Percentiles rank a stretch among this genome's conserved stretches.
Evolutionary conservation across 2,329 filamentous ascomycete genomes (phyloP).

Genomic region (Colletotrichum coccodes): DNA sequence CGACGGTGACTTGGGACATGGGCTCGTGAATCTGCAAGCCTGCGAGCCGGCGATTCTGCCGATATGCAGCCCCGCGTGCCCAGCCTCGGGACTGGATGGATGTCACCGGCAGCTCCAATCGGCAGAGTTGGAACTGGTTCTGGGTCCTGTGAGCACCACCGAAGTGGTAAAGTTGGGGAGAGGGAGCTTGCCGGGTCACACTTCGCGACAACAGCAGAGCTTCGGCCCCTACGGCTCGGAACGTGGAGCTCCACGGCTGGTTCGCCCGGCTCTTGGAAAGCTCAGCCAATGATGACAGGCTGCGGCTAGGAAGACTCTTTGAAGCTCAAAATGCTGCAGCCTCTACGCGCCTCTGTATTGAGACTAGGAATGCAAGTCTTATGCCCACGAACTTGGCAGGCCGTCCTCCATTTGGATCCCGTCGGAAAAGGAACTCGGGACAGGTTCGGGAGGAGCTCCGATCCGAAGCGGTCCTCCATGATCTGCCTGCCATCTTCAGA

Average conservation of each 20-base stretch:
- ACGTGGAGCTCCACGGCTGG: slow-evolving; percentile 20
- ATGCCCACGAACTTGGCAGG: neutral
- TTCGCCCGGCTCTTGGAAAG: neutral
- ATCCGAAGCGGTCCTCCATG: slow-evolving; percentile 14
- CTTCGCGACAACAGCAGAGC: neutral
- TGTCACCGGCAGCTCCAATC: neutral
- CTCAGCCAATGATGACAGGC: neutral
- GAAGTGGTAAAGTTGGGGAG: neutral
- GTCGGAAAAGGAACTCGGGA: slow-evolving; percentile 15
- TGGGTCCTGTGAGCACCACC: neutral
- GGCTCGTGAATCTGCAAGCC: no score
- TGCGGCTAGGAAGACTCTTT: neutral
- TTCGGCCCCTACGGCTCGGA: slow-evolving; percentile 20
- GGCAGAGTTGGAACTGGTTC: neutral
- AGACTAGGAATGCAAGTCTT: neutral
- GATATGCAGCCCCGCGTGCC: neutral
- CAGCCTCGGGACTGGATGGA: neutral
- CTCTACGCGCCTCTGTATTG: neutral
- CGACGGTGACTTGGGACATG: neutral
- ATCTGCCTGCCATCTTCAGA: neutral
- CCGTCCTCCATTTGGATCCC: neutral
- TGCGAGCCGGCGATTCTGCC: neutral
- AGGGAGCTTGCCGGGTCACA: neutral
- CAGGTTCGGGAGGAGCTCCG: slow-evolving; percentile 24
- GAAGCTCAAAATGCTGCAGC: slow-evolving; percentile 9